phyloP scores from a whole-genome alignment of 2,329 filamentous ascomycete genomes.

The Epichloe gansuensis region DNA sequence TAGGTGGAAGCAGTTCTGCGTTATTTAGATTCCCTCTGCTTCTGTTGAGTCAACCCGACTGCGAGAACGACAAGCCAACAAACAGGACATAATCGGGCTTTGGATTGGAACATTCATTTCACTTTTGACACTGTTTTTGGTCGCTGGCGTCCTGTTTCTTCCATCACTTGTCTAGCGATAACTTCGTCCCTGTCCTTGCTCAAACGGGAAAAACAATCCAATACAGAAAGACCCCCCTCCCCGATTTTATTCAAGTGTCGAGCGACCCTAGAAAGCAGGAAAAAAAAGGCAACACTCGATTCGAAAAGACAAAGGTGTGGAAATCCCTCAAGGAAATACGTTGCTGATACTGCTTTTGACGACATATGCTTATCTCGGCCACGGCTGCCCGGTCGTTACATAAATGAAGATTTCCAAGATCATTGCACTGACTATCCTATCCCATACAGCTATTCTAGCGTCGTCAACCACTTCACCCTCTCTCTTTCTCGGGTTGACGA shows the following conservation, averaged over 20 bases:
- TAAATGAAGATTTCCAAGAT: background rate
- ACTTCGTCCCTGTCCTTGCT: constrained; percentile 6
- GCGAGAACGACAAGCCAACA: background rate
- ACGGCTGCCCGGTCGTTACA: background rate
- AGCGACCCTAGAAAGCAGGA: background rate
- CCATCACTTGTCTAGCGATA: constrained; percentile 20
- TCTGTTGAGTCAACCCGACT: constrained; percentile 11
- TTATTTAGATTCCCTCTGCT: constrained; percentile 20
- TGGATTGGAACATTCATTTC: constrained; percentile 27
- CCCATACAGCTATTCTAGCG: background rate
- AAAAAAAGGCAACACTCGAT: background rate
- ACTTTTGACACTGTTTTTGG: constrained; percentile 22
- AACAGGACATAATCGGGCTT: background rate
- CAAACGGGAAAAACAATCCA: background rate
- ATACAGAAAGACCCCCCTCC: background rate
- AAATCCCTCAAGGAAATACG: background rate
- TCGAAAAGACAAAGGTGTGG: background rate
- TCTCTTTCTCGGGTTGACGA: background rate
- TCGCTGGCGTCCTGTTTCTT: constrained; percentile 44
- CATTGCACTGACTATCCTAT: background rate
- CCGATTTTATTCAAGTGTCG: background rate
- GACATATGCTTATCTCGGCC: too few species aligned
- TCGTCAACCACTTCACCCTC: background rate
- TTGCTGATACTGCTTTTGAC: background rate
- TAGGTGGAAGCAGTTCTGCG: constrained; percentile 16